Conservation (phyloP, 441 rosid species). For the Adansonia gregorii region DNA sequence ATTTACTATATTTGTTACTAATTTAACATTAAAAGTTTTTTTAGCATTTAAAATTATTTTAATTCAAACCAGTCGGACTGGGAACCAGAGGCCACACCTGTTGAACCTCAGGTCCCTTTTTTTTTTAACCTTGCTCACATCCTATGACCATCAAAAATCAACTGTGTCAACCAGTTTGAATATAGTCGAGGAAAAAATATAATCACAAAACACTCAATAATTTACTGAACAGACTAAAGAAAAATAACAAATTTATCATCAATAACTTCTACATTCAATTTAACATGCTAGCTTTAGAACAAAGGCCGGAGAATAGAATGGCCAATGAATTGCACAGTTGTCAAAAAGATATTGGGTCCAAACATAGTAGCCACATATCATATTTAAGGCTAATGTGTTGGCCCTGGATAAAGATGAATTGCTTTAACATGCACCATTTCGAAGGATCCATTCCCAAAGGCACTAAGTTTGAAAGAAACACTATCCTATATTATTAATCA, state of each 20-base stretch:
- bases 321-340: neutral
- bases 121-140: neutral
- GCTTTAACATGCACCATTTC: slow-evolving; percentile 23
- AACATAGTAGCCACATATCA: neutral
- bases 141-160: neutral
- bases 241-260: neutral
- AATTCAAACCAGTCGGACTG: neutral
- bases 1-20: neutral
- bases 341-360: neutral
- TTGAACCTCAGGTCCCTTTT: neutral
- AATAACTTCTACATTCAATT: neutral
- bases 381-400: neutral
- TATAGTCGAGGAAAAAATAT: neutral
- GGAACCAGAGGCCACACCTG: neutral
- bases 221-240: neutral
- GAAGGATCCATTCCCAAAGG: neutral
- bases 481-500: neutral
- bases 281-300: neutral
- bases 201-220: neutral
- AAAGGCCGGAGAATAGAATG: neutral
- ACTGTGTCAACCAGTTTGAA: neutral
- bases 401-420: neutral
- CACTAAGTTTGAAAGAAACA: neutral
- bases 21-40: neutral
- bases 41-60: neutral